Percentiles rank a stretch among this genome's conserved stretches.
These are phyloP conservation scores for Moricandia moricandioides DNA, from an alignment of 345 rosid species.

Conservation along the genomic window DNA sequence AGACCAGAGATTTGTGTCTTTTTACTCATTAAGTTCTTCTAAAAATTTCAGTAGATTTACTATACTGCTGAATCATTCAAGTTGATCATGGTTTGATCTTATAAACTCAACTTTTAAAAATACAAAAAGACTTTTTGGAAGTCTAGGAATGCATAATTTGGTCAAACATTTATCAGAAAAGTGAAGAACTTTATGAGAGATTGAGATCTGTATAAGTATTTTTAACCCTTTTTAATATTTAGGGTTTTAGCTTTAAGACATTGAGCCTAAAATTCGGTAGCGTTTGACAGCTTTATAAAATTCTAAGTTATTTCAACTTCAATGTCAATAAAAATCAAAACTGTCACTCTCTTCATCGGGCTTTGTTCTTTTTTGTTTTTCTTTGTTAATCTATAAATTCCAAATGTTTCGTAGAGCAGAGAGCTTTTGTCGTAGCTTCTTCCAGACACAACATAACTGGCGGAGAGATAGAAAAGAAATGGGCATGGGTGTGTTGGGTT, in stretches of 20 bases:
- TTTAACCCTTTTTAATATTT: conserved; percentile 1
- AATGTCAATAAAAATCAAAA: neutral
- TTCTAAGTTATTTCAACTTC: neutral
- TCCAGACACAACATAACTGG: neutral
- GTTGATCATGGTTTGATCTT: neutral
- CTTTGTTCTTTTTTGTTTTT: neutral
- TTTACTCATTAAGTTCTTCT: too few relatives aligned
- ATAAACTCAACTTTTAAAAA: neutral
- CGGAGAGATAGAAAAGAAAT: conserved; percentile 25
- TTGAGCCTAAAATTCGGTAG: neutral
- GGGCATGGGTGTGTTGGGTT: conserved; percentile 47
- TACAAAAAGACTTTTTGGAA: neutral
- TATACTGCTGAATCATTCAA: too few relatives aligned
- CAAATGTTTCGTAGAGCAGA: conserved; percentile 22
- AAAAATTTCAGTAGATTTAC: too few relatives aligned
- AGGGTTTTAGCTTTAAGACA: conserved; percentile 15
- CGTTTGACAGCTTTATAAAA: neutral
- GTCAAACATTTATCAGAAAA: neutral
- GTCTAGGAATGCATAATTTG: neutral
- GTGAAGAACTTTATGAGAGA: neutral
- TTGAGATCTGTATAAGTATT: neutral
- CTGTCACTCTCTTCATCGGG: neutral
- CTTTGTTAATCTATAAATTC: neutral
- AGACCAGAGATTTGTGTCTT: neutral
- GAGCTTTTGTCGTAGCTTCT: conserved; percentile 16